Conservation (phyloP, 1,284 basidiomycete genomes). For the Rhodotorula glutinis region DNA sequence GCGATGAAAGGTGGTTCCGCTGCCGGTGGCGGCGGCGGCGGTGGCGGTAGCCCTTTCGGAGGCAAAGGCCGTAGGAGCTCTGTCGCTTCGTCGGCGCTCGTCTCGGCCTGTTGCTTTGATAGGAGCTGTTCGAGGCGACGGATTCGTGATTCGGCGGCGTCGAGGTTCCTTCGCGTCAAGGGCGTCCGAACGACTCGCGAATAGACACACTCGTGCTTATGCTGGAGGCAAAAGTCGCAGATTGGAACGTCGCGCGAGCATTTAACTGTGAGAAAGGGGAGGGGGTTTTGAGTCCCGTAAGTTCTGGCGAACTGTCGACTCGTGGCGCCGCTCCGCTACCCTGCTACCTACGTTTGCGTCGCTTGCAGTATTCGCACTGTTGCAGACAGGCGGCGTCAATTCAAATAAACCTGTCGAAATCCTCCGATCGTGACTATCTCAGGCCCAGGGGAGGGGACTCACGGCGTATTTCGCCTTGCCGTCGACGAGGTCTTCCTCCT, state of each 20-base stretch:
- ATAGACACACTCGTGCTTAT: conserved; percentile 12
- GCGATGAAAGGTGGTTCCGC: no score
- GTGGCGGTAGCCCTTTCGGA: no score
- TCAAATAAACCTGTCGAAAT: no score
- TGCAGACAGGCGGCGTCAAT: background rate
- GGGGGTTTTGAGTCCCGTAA: background rate
- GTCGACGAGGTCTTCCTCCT: conserved; percentile 9
- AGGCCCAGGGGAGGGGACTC: no score
- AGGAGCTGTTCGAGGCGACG: conserved; percentile 32
- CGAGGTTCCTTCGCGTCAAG: conserved; percentile 34
- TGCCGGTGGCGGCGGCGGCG: no score
- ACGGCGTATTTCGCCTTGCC: conserved; percentile 11
- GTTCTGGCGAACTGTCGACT: background rate
- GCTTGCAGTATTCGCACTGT: conserved; percentile 40
- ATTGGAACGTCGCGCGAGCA: conserved; percentile 4
- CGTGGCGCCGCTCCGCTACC: no score
- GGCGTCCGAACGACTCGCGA: conserved; percentile 8
- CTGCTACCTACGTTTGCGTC: conserved; percentile 38
- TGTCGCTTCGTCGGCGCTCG: no score
- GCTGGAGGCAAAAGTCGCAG: conserved; percentile 14
- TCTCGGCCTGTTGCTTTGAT: background rate
- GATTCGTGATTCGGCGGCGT: conserved; percentile 35
- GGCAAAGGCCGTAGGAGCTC: no score
- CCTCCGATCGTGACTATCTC: no score
- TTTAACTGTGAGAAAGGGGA: background rate